A percentile compares a stretch with the other conserved stretches of the same genome.
phyloP scores from a whole-genome alignment of 257 asterid species.

The Solanum dulcamara region DNA sequence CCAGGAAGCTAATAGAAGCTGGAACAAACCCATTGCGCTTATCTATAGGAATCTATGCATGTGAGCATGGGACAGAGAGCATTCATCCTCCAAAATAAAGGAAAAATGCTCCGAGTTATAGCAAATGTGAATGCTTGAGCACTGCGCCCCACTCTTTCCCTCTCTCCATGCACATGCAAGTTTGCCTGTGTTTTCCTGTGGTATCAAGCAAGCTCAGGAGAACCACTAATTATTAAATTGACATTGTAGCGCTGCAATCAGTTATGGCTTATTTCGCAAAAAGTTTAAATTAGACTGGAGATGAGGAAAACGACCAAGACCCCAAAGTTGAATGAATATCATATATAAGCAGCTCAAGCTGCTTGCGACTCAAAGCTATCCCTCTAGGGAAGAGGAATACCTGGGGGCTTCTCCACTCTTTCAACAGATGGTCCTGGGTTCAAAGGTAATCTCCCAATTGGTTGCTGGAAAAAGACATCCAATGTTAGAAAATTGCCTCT shows the following conservation, averaged over 20 bases:
- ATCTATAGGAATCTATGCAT: neutral
- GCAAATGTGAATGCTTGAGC: neutral
- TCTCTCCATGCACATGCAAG: neutral
- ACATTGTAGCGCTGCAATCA: neutral
- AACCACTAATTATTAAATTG: neutral
- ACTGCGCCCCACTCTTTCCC: neutral
- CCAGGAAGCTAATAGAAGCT: neutral
- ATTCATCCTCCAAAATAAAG: neutral
- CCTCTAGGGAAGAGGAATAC: slow-evolving; percentile 18
- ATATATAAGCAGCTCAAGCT: neutral
- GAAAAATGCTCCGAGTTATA: neutral
- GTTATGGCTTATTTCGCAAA: neutral
- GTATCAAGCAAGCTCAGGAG: neutral
- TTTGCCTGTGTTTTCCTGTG: neutral
- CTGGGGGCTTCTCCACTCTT: slow-evolving; percentile 54
- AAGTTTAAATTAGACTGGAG: neutral
- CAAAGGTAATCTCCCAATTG: slow-evolving; percentile 43
- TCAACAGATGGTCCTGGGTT: slow-evolving; percentile 55
- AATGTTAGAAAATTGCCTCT: neutral
- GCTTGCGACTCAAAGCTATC: neutral
- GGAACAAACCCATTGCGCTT: neutral
- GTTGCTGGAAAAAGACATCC: slow-evolving; percentile 31
- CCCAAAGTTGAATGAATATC: neutral
- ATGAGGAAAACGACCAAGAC: neutral
- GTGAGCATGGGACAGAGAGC: neutral